A percentile compares a stretch with the other conserved stretches of the same genome.
phyloP scores from a whole-genome alignment of 345 rosid genomes.

The Jatropha curcas region DNA sequence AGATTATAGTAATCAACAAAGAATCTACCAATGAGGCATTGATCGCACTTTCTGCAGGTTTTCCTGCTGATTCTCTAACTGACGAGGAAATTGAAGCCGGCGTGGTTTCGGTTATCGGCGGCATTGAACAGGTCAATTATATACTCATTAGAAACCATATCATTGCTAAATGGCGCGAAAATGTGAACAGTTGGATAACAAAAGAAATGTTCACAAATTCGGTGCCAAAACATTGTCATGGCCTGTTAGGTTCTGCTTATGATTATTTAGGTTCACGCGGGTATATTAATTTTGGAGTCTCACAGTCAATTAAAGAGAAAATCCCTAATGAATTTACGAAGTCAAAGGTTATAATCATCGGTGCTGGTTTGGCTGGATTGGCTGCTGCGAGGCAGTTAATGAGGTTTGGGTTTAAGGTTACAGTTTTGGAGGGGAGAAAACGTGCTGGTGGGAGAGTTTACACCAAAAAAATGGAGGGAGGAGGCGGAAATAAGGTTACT shows the following conservation, averaged over 20 bases:
- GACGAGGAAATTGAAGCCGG: constrained; percentile 91
- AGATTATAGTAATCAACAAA: constrained; percentile 86
- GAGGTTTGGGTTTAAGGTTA: constrained; percentile 87
- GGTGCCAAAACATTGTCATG: constrained; percentile 67
- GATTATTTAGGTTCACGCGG: constrained; percentile 74
- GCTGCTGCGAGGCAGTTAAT: constrained; percentile 86
- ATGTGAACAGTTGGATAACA: constrained; percentile 62
- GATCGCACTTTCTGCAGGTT: constrained; percentile 85
- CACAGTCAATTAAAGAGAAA: constrained; percentile 71
- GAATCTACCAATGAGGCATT: constrained; percentile 92
- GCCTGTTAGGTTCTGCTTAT: constrained; percentile 76
- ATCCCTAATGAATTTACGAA: constrained; percentile 53
- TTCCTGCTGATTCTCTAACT: constrained; percentile 87
- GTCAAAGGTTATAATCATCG: constrained; percentile 63
- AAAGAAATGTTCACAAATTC: constrained; percentile 71
- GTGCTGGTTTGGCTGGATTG: constrained; percentile 89
- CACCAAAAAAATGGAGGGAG: constrained; percentile 94
- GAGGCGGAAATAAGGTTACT: constrained; percentile 45
- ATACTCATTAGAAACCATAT: constrained; percentile 89
- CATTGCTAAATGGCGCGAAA: constrained; percentile 83
- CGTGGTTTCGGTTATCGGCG: constrained; percentile 72
- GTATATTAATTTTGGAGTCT: constrained; percentile 83
- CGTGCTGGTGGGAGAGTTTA: constrained; percentile 97
- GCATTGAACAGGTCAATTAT: constrained; percentile 95
- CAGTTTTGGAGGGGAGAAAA: constrained; percentile 95